phyloP scores from a whole-genome alignment of 2,329 filamentous ascomycete genomes.

The Cordyceps cicadae region DNA sequence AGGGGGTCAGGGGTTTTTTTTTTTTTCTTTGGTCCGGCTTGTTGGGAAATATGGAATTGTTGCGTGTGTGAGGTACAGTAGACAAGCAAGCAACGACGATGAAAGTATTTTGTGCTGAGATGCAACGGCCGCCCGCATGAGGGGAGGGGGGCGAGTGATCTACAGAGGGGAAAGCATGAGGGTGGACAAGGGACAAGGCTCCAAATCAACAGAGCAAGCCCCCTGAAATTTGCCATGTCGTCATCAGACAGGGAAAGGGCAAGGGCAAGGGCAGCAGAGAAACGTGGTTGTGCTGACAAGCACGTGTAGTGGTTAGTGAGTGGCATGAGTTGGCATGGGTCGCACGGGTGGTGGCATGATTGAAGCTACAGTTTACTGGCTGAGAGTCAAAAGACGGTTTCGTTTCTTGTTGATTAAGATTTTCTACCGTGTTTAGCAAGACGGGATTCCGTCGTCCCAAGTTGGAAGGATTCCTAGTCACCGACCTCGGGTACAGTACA shows the following conservation, averaged over 20 bases:
- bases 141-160: background rate
- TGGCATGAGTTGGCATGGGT: too few relatives aligned
- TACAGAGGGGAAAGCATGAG: background rate
- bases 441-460: background rate
- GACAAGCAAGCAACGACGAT: background rate
- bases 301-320: background rate
- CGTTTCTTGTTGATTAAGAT: background rate
- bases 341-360: background rate
- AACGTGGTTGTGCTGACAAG: background rate
- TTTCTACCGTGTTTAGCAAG: background rate
- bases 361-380: background rate
- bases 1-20: background rate
- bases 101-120: background rate
- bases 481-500: too few relatives aligned
- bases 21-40: background rate
- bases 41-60: background rate
- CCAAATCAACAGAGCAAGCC: background rate
- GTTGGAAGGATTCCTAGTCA: too few relatives aligned
- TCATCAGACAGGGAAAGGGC: background rate
- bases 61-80: background rate
- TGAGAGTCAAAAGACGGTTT: background rate
- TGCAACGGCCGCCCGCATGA: background rate
- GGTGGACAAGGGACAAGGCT: background rate
- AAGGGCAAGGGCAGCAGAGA: background rate
- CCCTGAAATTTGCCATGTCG: slow-evolving; percentile 5